Conservation (phyloP, 768 basidiomycete genomes). For the Kwoniella europaea region DNA sequence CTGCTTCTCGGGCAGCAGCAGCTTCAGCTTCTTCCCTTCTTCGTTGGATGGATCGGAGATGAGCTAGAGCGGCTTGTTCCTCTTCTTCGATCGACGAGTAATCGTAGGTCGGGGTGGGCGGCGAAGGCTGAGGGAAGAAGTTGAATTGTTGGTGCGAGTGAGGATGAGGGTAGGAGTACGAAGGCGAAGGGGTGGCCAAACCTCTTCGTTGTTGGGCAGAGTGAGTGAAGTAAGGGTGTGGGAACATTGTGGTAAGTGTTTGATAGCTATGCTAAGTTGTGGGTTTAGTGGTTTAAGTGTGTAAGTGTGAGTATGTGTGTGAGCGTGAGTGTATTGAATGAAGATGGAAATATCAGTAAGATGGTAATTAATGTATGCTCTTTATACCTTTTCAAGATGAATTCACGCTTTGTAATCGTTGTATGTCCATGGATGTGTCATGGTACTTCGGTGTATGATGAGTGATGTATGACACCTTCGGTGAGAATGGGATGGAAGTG, state of each 20-base stretch:
- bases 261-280: background rate
- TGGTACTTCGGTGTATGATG: background rate
- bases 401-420: slow-evolving; percentile 13
- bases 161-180: background rate
- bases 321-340: background rate
- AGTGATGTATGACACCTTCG: background rate
- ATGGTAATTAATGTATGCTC: slow-evolving; percentile 3
- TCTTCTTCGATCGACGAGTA: slow-evolving; percentile 36
- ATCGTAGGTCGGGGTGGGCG: background rate
- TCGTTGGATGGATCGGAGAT: slow-evolving; percentile 44
- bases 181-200: slow-evolving; percentile 13
- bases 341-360: slow-evolving; percentile 8
- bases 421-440: background rate
- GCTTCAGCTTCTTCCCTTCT: slow-evolving; percentile 35
- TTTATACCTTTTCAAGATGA: slow-evolving; percentile 20
- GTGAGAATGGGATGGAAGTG: slow-evolving; percentile 2
- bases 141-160: slow-evolving; percentile 3
- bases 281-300: background rate
- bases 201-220: slow-evolving; percentile 4
- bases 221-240: slow-evolving; percentile 13
- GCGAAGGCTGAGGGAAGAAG: background rate
- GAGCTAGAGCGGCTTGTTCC: slow-evolving; percentile 46
- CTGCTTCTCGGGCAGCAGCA: slow-evolving; percentile 25
- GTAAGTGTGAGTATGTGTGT: background rate
- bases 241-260: slow-evolving; percentile 1